Evolutionary conservation across 192 early-diverging fungal genomes (phyloP), one percentile per base, ranked within the genome.

Genomic region (Coemansia sp.): DNA sequence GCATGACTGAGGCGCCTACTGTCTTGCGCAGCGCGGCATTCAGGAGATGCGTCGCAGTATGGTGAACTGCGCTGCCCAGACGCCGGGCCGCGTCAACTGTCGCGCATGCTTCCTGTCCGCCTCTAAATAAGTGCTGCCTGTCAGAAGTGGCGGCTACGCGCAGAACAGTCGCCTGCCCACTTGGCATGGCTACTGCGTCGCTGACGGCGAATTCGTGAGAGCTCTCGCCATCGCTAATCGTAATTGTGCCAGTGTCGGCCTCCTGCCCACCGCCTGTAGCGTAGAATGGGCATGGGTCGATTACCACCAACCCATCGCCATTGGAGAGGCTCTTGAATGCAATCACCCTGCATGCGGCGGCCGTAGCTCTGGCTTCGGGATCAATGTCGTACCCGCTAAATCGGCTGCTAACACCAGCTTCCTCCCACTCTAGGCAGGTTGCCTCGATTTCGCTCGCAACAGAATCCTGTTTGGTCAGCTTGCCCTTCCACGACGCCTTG

Each of bases 221-320:
- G 35, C 24, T n/a, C 6, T 45, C 48, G 9, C 40, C n/a, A n/a
- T 94, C 92, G 51, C 40, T 90, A 75, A 92, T 89, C 44, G 88
- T 81, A 57, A 95, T 69, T 24, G 79, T 85, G 51, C 97, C 97
- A 37, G 88, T 89, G 74, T 99, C 97, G 62, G 92, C 92, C 75
- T 91, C 88, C 75, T 99, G 97, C 31, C 97, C 97, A 79, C 97
- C 97, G 48, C 89, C 88, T 72, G 94, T 91, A 7, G 97, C 94
- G 67, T 99, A 99, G 70, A 99, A 96, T 83, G 95, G 95, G 64
- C 95, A 95, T 53, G 90, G 87, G 80, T 99, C 94, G 53, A 97
- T 86, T n/a, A 96, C 80, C 46, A 94, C 82, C 13, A 74, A 57
- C n/a, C 34, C 51, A 24, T 87, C 88, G 45, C 89, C 89, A 17